Conservation (phyloP, 805 yeast genomes). For the Tanozyma kutaoensis region DNA sequence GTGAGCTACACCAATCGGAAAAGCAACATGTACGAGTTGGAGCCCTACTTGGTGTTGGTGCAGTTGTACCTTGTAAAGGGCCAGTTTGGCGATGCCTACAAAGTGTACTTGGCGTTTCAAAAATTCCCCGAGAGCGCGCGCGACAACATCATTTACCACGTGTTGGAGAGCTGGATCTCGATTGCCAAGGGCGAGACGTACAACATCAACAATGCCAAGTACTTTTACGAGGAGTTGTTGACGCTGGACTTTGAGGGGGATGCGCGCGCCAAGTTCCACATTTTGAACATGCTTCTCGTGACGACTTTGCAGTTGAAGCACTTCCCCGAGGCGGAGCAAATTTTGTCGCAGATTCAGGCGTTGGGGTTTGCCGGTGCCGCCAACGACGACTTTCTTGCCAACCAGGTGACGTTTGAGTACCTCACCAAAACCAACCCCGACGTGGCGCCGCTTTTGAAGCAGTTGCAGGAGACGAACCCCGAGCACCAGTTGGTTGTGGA, state of each 20-base stretch:
- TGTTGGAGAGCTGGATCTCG: conserved; percentile 60
- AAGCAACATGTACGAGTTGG: conserved; percentile 17
- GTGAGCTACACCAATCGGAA: conserved; percentile 10
- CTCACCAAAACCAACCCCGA: conserved; percentile 25
- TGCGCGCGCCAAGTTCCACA: conserved; percentile 16
- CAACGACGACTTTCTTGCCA: conserved; percentile 40
- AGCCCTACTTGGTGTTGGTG: conserved; percentile 25
- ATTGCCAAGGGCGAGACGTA: conserved; percentile 27
- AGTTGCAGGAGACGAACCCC: conserved; percentile 35
- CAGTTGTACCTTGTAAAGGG: conserved; percentile 28
- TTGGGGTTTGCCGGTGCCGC: conserved; percentile 17
- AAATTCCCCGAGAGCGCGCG: conserved; percentile 20
- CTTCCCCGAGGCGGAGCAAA: conserved; percentile 69
- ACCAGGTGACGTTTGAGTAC: conserved; percentile 49
- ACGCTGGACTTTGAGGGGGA: conserved; percentile 31
- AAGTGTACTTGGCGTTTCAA: conserved; percentile 17
- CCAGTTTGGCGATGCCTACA: conserved; percentile 17
- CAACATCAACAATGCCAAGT: conserved; percentile 29
- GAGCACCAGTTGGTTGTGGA: conserved; percentile 48
- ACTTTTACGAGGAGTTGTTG: conserved; percentile 72
- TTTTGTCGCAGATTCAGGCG: conserved; percentile 28
- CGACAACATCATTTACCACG: conserved; percentile 66
- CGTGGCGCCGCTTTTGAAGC: conserved; percentile 33
- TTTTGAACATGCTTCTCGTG: conserved; percentile 49
- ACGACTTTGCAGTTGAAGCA: conserved; percentile 71